Base-by-base conservation (phyloP, 768 basidiomycete genomes). In the Neoboletus magnificus region DNA sequence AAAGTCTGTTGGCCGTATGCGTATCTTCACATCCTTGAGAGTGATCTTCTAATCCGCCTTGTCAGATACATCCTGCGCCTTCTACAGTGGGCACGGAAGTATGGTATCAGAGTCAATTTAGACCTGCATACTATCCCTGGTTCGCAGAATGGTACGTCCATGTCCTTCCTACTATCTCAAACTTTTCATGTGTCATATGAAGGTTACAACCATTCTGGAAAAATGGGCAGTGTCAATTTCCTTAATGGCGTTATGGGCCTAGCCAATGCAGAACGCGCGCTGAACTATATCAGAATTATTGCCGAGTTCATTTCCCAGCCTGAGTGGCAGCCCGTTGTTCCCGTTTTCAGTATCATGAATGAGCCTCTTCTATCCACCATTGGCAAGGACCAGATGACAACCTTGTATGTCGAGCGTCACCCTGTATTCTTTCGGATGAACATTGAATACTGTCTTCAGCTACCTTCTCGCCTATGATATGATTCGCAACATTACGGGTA, bases 71-170 rank as follows among this genome's bases (percentile, higher is more conserved):
- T 91, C 71, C 73, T 91, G 20, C 83, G 83, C 41, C 79, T 87
- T 25, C 74, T 95, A 37, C 78, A 76, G 3, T 97, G 93, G 93
- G 86, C 85, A 15, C 78, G 93, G 48, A 95, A 97, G 71, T 95
- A 95, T 67, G 93, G 93, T 1, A 61, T 95, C n/a, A 80, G 93
- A 29, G 83, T 95, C 51, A 83, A 83, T 64, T 74, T 95, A 13
- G 93, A 95, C 73, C 71, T 92, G 33, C 89, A 91, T 68, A 79
- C 88, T 5, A 76, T 86, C 25, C 91, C 92, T 30, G 92, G 93
- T 40, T 84, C 82, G 44, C 89, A 91, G 64, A 90, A 89, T 67
- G 89, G 87, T 78, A 52, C 9, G 61, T 54, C 13, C 30, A 30
- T 42, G 11, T 37, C 35, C 37, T 15, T 48, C 32, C 3, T 41